Conservation (phyloP, 139 green algal species). For the Volvox africanus region DNA sequence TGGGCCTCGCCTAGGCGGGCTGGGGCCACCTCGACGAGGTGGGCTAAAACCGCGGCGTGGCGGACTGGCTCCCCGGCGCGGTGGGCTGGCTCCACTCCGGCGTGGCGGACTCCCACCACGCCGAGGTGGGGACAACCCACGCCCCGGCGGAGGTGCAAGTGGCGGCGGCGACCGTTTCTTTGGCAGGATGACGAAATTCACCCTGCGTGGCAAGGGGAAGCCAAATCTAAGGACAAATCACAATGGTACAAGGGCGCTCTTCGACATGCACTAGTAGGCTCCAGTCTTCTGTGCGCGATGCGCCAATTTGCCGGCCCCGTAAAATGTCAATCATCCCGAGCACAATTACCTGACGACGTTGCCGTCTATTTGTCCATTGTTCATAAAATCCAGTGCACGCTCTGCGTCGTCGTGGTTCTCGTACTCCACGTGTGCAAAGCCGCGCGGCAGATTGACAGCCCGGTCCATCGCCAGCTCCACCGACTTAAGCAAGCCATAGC, state of each 20-base stretch:
- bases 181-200: slow-evolving; percentile 56
- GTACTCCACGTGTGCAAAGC: slow-evolving; percentile 90
- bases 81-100: slow-evolving; percentile 5
- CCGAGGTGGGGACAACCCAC: slow-evolving; percentile 13
- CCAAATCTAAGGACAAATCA: no score
- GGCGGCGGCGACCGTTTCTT: slow-evolving; percentile 39
- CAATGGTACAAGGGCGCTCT: no score
- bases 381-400: slow-evolving; percentile 86
- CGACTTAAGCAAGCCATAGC: slow-evolving; percentile 77
- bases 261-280: no score
- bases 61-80: slow-evolving; percentile 7
- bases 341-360: slow-evolving; percentile 69
- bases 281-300: no score
- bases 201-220: neutral
- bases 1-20: neutral
- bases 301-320: no score
- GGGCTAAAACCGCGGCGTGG: slow-evolving; percentile 15
- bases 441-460: slow-evolving; percentile 81
- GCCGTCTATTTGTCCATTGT: slow-evolving; percentile 90
- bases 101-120: slow-evolving; percentile 24
- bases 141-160: slow-evolving; percentile 21
- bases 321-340: no score
- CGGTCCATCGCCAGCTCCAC: slow-evolving; percentile 77
- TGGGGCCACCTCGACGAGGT: slow-evolving; percentile 3
- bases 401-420: slow-evolving; percentile 72